Evolutionary conservation across 768 basidiomycete species (phyloP).

Genomic region (Pholiota microspora): DNA sequence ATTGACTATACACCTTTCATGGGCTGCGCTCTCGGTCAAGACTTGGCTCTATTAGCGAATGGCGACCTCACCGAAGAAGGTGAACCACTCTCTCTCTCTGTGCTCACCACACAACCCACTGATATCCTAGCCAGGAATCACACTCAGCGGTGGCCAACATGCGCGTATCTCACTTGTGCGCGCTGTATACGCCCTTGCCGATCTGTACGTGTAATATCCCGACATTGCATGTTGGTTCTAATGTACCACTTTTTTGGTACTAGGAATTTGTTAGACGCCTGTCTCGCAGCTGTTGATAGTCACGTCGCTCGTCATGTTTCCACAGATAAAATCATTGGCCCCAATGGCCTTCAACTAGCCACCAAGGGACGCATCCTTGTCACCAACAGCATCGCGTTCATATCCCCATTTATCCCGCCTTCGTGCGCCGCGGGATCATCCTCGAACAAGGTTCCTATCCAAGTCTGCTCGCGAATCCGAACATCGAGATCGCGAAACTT

Average conservation of each 20-base stretch:
- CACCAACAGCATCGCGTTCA: conserved; percentile 78
- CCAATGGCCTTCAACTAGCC: conserved; percentile 75
- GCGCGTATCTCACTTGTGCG: conserved; percentile 83
- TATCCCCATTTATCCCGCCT: too few relatives aligned
- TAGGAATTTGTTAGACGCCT: too few relatives aligned
- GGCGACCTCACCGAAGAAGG: too few relatives aligned
- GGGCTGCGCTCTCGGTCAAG: too few relatives aligned
- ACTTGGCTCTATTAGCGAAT: conserved; percentile 76
- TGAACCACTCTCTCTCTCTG: conserved; percentile 23
- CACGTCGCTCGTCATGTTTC: conserved; percentile 87
- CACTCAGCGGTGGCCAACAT: conserved; percentile 80
- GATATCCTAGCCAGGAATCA: conserved; percentile 23
- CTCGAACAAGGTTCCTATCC: too few relatives aligned
- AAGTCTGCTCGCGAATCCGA: too few relatives aligned
- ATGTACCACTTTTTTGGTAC: conserved; percentile 81
- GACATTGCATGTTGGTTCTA: background rate
- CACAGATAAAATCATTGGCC: too few relatives aligned
- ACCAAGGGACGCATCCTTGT: conserved; percentile 83
- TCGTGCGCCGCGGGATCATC: too few relatives aligned
- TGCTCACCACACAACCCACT: background rate
- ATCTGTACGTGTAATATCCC: conserved; percentile 48
- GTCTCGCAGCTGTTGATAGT: conserved; percentile 83
- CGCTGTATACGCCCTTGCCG: too few relatives aligned
- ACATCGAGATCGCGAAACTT: too few relatives aligned
- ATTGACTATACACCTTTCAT: too few relatives aligned